Evolutionary conservation across 805 yeast genomes (phyloP).

Genomic region (Cyberlindnera suaveolens): DNA sequence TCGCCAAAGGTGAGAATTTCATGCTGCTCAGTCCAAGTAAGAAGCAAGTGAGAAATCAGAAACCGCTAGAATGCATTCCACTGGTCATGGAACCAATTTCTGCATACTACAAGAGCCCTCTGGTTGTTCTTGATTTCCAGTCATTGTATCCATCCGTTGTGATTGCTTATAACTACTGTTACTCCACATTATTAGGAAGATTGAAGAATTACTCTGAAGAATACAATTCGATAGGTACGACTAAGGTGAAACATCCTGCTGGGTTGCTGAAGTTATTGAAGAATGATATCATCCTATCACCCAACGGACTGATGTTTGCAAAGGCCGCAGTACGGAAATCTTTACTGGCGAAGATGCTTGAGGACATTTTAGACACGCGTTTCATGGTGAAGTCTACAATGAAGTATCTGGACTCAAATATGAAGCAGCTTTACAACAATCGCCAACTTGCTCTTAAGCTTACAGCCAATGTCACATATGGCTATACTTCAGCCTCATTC

Average conservation of each 20-base stretch:
- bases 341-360: slow-evolving; percentile 73
- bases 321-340: slow-evolving; percentile 63
- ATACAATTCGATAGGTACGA: slow-evolving; percentile 43
- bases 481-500: slow-evolving; percentile 90
- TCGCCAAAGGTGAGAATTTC: slow-evolving; percentile 71
- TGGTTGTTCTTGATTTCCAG: slow-evolving; percentile 88
- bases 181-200: slow-evolving; percentile 63
- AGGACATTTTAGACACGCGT: slow-evolving; percentile 76
- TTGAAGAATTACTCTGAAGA: slow-evolving; percentile 41
- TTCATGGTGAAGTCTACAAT: slow-evolving; percentile 73
- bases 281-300: slow-evolving; percentile 62
- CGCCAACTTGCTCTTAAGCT: slow-evolving; percentile 83
- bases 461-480: slow-evolving; percentile 93
- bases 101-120: slow-evolving; percentile 78
- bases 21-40: slow-evolving; percentile 75
- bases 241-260: slow-evolving; percentile 41
- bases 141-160: slow-evolving; percentile 90
- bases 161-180: slow-evolving; percentile 87
- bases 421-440: slow-evolving; percentile 56
- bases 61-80: slow-evolving; percentile 82
- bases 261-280: slow-evolving; percentile 50
- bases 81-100: slow-evolving; percentile 90
- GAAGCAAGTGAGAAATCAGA: slow-evolving; percentile 74
- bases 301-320: slow-evolving; percentile 82
- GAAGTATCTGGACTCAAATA: slow-evolving; percentile 44